These are phyloP conservation scores for Polyporus tsugae DNA, from an alignment of 1,284 basidiomycete species.

Conservation along the genomic window DNA sequence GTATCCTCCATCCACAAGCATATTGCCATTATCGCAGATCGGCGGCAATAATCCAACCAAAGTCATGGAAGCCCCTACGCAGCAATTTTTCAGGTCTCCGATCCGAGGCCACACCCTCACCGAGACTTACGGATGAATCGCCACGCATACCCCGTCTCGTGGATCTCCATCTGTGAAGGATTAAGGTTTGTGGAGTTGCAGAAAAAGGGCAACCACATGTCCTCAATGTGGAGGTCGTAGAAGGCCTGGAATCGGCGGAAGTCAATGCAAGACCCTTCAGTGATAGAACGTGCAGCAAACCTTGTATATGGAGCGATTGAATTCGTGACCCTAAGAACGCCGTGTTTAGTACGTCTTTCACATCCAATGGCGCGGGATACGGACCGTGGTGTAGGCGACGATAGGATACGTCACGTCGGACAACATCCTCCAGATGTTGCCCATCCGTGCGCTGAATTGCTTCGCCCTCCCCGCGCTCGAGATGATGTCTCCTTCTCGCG, in stretches of 20 bases:
- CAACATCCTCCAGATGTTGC: slow-evolving; percentile 93
- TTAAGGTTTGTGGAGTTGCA: slow-evolving; percentile 99
- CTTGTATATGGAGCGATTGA: slow-evolving; percentile 87
- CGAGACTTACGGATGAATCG: slow-evolving; percentile 75
- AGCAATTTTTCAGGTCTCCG: neutral
- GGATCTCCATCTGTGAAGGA: slow-evolving; percentile 96
- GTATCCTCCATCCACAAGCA: slow-evolving; percentile 96
- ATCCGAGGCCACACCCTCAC: neutral
- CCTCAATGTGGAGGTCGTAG: slow-evolving; percentile 95
- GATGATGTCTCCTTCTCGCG: slow-evolving; percentile 91
- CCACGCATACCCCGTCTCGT: slow-evolving; percentile 97
- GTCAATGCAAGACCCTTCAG: slow-evolving; percentile 16
- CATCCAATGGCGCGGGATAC: slow-evolving; percentile 39
- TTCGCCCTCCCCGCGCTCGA: slow-evolving; percentile 90
- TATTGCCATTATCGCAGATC: slow-evolving; percentile 92
- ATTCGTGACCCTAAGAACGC: slow-evolving; percentile 81
- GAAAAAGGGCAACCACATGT: slow-evolving; percentile 99
- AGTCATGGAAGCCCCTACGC: slow-evolving; percentile 94
- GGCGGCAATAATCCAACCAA: slow-evolving; percentile 95
- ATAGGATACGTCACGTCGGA: slow-evolving; percentile 98
- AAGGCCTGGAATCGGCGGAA: slow-evolving; percentile 62
- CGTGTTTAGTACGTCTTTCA: slow-evolving; percentile 21
- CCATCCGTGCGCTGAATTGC: slow-evolving; percentile 92
- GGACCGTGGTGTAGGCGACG: slow-evolving; percentile 96
- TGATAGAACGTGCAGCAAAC: slow-evolving; percentile 43